phyloP scores from a whole-genome alignment of 257 asterid genomes.

The Primulina tabacum region DNA sequence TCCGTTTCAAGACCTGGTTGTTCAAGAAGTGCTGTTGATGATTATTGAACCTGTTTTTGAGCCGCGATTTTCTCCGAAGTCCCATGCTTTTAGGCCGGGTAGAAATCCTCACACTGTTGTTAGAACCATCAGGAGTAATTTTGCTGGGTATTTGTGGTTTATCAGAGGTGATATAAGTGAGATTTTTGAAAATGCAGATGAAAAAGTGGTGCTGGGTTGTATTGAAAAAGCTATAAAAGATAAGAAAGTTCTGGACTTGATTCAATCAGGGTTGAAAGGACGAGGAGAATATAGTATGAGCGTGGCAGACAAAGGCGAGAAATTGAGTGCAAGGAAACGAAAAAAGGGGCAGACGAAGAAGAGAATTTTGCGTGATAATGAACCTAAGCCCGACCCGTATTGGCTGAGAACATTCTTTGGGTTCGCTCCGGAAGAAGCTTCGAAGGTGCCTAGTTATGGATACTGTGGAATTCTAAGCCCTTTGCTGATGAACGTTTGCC shows the following conservation, averaged over 20 bases:
- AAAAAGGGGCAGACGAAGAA: constrained; percentile 78
- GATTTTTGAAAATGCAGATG: constrained; percentile 41
- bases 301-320: constrained; percentile 34
- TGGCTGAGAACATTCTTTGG: constrained; percentile 82
- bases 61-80: constrained; percentile 65
- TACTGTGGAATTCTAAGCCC: constrained; percentile 90
- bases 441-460: constrained; percentile 73
- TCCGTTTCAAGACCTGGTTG: constrained; percentile 81
- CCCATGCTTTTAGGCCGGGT: constrained; percentile 91
- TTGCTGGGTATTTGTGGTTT: constrained; percentile 97
- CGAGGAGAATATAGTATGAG: constrained; percentile 4
- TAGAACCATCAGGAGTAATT: constrained; percentile 87
- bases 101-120: constrained; percentile 87
- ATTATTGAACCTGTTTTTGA: constrained; percentile 77
- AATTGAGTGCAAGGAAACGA: constrained; percentile 38
- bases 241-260: constrained; percentile 68
- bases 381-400: constrained; percentile 91
- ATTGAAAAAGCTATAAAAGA: constrained; percentile 64
- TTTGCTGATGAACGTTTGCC: constrained; percentile 63
- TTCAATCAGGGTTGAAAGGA: constrained; percentile 58
- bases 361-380: constrained; percentile 68
- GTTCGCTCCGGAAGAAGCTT: constrained; percentile 95
- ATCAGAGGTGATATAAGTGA: constrained; percentile 75
- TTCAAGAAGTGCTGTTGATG: constrained; percentile 82
- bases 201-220: constrained; percentile 44